A percentile compares a stretch with the other conserved stretches of the same genome.
Evolutionary conservation across 2,329 filamentous ascomycete species (phyloP).

Genomic region (Pseudogymnoascus sp.): DNA sequence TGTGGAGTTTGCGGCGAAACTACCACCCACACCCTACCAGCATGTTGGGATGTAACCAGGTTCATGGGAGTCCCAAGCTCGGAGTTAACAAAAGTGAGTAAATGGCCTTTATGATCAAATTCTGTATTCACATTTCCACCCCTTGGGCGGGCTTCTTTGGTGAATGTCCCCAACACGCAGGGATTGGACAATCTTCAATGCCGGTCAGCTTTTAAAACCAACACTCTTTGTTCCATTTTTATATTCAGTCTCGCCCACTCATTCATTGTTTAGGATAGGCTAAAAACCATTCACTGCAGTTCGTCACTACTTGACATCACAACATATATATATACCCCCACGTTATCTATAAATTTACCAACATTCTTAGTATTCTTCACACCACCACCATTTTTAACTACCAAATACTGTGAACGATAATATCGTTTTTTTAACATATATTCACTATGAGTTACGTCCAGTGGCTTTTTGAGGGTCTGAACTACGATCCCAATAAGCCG

Average conservation of each 20-base stretch:
- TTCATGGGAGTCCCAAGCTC: background rate
- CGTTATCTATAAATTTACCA: background rate
- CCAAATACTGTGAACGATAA: background rate
- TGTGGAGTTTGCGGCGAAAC: background rate
- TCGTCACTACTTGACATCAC: background rate
- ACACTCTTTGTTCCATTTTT: background rate
- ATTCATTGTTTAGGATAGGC: background rate
- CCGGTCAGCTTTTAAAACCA: background rate
- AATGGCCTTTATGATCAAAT: background rate
- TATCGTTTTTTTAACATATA: background rate
- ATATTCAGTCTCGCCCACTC: background rate
- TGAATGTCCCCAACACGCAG: background rate
- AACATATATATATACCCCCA: background rate
- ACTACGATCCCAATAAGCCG: slow-evolving; percentile 8
- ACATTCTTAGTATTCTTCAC: background rate
- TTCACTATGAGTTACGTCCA: background rate
- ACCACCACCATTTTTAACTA: background rate
- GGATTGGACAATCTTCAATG: background rate
- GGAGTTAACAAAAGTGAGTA: background rate
- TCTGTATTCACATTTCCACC: background rate
- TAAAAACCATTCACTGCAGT: background rate
- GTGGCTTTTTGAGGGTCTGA: background rate
- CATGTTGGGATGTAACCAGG: background rate
- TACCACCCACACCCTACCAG: background rate
- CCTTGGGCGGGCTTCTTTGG: background rate